Evolutionary conservation across 495 filamentous ascomycete genomes (phyloP).

Genomic region (Chaetomium cochliodes): DNA sequence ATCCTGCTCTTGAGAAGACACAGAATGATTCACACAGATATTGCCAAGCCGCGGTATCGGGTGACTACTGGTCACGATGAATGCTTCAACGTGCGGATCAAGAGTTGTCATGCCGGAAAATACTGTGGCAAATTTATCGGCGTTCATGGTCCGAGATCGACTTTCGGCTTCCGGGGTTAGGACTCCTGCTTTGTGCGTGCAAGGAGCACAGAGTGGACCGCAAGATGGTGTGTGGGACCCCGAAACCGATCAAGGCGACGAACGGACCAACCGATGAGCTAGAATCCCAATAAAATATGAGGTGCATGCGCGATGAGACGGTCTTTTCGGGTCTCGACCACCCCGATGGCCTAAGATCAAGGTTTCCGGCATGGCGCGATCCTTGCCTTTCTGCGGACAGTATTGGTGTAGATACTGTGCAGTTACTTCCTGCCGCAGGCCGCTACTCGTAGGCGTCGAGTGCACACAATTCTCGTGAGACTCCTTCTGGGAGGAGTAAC

Average conservation of each 20-base stretch:
- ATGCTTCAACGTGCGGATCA: not conserved
- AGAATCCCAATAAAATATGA: constrained; percentile 3
- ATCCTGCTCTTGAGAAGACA: not conserved
- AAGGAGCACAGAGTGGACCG: not conserved
- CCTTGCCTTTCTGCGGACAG: not conserved
- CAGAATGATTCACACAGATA: too few relatives aligned
- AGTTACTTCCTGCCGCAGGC: too few relatives aligned
- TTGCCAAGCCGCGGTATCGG: too few relatives aligned
- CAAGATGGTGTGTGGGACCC: constrained; percentile 7
- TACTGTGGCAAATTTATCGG: not conserved
- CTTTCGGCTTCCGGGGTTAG: not conserved
- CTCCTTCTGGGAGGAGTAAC: too few relatives aligned
- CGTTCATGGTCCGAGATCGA: not conserved
- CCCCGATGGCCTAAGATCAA: constrained; percentile 25
- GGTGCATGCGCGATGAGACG: constrained; percentile 18
- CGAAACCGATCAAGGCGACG: constrained; percentile 29
- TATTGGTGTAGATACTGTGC: too few relatives aligned
- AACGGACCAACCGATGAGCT: constrained; percentile 27
- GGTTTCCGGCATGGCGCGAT: constrained; percentile 6
- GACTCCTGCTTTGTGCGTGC: not conserved
- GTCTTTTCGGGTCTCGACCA: constrained; percentile 33
- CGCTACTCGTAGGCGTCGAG: too few relatives aligned
- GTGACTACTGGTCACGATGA: not conserved
- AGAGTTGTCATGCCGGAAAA: too few relatives aligned
- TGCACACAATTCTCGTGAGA: too few relatives aligned